A percentile compares a stretch with the other conserved stretches of the same genome.
Conservation (phyloP, 2,329 filamentous ascomycete species). For the Moelleriella libera region DNA sequence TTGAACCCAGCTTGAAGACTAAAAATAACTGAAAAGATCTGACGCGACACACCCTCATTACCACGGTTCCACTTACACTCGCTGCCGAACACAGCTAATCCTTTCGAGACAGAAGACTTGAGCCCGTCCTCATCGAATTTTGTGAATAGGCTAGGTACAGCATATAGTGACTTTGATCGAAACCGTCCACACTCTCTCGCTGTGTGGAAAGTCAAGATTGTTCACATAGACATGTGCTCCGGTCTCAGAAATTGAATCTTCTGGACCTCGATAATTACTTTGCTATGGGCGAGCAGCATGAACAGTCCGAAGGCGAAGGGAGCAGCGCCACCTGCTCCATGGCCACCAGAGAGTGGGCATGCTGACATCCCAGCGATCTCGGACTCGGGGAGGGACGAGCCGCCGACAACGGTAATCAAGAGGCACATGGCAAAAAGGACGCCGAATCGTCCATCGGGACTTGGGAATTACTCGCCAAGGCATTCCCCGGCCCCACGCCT, state of each 20-base stretch:
- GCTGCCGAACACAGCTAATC: no score
- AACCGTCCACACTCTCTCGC: no score
- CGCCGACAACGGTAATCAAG: neutral
- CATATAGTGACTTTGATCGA: no score
- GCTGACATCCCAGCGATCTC: neutral
- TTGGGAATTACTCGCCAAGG: neutral
- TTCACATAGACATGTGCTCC: neutral
- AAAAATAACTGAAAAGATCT: conserved; percentile 63
- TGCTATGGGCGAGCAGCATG: conserved; percentile 4
- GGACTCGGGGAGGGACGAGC: neutral
- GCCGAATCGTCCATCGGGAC: neutral
- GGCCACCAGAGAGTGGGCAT: neutral
- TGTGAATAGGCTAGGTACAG: no score
- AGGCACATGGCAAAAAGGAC: conserved; percentile 5
- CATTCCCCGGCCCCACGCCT: neutral
- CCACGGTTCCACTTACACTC: neutral
- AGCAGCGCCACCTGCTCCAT: neutral
- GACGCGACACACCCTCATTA: conserved; percentile 24
- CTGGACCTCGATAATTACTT: neutral
- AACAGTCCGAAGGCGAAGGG: neutral
- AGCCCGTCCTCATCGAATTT: no score
- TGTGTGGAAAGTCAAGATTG: neutral
- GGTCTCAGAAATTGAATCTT: neutral
- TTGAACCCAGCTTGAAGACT: conserved; percentile 33
- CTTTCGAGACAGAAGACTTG: no score